Conservation (phyloP, 2,329 filamentous ascomycete genomes). For the Fusarium scirpi region DNA sequence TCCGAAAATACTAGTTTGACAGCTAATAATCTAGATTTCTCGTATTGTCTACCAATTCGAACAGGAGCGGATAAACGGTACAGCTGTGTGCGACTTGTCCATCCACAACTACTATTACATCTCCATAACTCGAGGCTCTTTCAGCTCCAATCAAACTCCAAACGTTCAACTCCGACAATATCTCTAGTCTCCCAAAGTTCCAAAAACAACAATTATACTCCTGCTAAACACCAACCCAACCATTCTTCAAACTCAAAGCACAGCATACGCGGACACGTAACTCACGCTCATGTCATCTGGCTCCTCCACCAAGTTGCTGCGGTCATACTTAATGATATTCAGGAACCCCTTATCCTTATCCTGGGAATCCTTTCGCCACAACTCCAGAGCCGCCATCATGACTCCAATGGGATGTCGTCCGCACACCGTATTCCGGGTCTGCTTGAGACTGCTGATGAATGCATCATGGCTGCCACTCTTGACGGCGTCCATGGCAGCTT, state of each 20-base stretch:
- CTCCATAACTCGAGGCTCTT: background rate
- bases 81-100: background rate
- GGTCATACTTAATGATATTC: conserved; percentile 86
- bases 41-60: background rate
- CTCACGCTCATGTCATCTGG: conserved; percentile 87
- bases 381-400: conserved; percentile 87
- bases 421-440: conserved; percentile 92
- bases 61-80: background rate
- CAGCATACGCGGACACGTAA: conserved; percentile 92
- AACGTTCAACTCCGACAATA: background rate
- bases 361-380: conserved; percentile 58
- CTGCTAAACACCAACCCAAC: background rate
- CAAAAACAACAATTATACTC: background rate
- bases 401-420: conserved; percentile 95
- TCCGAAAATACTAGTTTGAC: conserved; percentile 1
- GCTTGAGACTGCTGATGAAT: conserved; percentile 76
- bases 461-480: conserved; percentile 77
- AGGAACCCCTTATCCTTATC: conserved; percentile 67
- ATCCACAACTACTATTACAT: background rate
- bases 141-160: background rate
- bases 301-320: conserved; percentile 79
- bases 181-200: background rate
- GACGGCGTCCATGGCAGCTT: conserved; percentile 85
- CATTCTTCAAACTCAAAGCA: conserved; percentile 62
- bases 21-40: background rate